Evolutionary conservation across 1,284 basidiomycete genomes (phyloP).

Genomic region (Ceratobasidium sp.): DNA sequence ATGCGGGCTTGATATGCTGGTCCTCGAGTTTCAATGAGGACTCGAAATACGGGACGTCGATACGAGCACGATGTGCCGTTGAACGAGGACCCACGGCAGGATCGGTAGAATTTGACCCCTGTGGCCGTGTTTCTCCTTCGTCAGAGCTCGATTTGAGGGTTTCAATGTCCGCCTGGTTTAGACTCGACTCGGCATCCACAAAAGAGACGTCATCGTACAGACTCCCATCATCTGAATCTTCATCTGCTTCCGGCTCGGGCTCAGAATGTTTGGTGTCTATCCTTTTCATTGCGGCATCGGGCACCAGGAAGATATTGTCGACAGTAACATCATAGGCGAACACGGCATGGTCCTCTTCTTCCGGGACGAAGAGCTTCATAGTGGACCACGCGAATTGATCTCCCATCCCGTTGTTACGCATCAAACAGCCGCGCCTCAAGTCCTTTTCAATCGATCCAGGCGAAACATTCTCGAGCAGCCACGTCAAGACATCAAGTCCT

Average conservation of each 20-base stretch:
- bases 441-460: background rate
- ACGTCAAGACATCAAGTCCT: background rate
- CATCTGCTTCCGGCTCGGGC: background rate
- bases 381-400: constrained; percentile 21
- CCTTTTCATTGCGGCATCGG: background rate
- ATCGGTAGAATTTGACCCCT: background rate
- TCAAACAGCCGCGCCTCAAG: constrained; percentile 10
- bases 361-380: constrained; percentile 22
- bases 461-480: constrained; percentile 10
- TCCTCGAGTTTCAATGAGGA: constrained; percentile 10
- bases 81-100: background rate
- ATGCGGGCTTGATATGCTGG: background rate
- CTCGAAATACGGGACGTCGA: constrained; percentile 13
- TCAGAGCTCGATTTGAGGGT: constrained; percentile 28
- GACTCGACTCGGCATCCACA: background rate
- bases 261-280: background rate
- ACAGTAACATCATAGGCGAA: constrained; percentile 21
- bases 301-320: background rate
- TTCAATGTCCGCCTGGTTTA: constrained; percentile 34
- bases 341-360: background rate
- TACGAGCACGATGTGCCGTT: constrained; percentile 7
- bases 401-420: constrained; percentile 23
- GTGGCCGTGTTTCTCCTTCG: background rate
- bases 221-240: constrained; percentile 13
- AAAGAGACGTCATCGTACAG: constrained; percentile 27